Evolutionary conservation across 495 filamentous ascomycete species (phyloP).

Genomic region (Staphylotrichum tortipilum): DNA sequence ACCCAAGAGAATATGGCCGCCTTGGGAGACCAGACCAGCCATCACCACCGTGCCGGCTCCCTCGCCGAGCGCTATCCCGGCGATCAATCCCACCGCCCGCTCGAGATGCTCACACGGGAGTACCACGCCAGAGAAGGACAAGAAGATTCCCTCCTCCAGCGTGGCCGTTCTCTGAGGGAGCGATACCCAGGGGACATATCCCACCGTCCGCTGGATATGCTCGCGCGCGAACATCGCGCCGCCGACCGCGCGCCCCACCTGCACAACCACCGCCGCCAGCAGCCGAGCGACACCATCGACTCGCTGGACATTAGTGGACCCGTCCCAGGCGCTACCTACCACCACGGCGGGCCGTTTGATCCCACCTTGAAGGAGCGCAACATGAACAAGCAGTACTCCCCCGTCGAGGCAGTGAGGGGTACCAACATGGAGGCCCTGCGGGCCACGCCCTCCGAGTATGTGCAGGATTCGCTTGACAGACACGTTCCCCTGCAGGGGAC

Average conservation of each 20-base stretch:
- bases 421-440: constrained; percentile 70
- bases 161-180: constrained; percentile 45
- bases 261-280: constrained; percentile 42
- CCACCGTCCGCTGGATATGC: constrained; percentile 53
- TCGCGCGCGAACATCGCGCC: constrained; percentile 48
- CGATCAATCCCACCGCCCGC: constrained; percentile 13
- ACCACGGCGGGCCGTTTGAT: constrained; percentile 91
- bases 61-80: constrained; percentile 19
- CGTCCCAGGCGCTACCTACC: constrained; percentile 51
- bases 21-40: not conserved
- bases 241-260: constrained; percentile 57
- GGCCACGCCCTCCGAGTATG: constrained; percentile 74
- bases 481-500: constrained; percentile 82
- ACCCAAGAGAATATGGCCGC: not conserved
- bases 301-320: constrained; percentile 54
- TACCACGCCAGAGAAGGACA: constrained; percentile 5
- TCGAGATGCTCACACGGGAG: constrained; percentile 12
- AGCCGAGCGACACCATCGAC: constrained; percentile 74
- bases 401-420: constrained; percentile 65
- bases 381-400: constrained; percentile 49
- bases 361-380: constrained; percentile 69
- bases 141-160: constrained; percentile 19
- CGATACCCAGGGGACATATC: constrained; percentile 53
- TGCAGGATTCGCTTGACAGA: constrained; percentile 61
- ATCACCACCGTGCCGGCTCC: constrained; percentile 15